Evolutionary conservation across 2,329 filamentous ascomycete species (phyloP).

Genomic region (Pseudogymnoascus sp.): DNA sequence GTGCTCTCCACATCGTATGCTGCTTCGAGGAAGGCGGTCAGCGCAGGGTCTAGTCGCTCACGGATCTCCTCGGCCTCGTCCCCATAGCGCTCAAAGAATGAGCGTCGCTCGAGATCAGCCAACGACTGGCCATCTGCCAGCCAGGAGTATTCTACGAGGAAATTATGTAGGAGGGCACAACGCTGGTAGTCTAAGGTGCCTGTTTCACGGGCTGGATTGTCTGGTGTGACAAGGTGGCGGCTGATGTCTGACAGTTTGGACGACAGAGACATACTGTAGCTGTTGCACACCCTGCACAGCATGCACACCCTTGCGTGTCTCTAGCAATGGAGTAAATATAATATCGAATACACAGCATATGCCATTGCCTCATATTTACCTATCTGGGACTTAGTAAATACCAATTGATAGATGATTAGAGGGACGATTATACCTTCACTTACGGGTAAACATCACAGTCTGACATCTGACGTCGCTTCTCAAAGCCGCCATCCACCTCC

Average conservation of each 20-base stretch:
- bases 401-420: background rate
- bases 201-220: conserved; percentile 21
- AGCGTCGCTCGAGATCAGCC: conserved; percentile 11
- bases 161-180: conserved; percentile 29
- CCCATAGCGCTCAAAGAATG: conserved; percentile 21
- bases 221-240: conserved; percentile 23
- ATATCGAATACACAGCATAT: background rate
- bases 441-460: background rate
- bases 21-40: conserved; percentile 22
- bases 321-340: background rate
- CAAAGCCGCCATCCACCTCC: background rate
- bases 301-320: background rate
- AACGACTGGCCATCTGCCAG: conserved; percentile 20
- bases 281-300: background rate
- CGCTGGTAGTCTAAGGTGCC: conserved; percentile 23
- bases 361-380: background rate
- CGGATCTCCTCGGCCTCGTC: conserved; percentile 20
- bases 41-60: conserved; percentile 22
- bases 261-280: background rate
- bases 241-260: conserved; percentile 20
- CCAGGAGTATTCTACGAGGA: conserved; percentile 26
- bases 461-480: background rate
- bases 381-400: background rate
- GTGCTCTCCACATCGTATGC: background rate
- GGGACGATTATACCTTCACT: background rate